Base-by-base conservation (phyloP, 2,329 filamentous ascomycete species). In the Orbilia blumenaviensis region DNA sequence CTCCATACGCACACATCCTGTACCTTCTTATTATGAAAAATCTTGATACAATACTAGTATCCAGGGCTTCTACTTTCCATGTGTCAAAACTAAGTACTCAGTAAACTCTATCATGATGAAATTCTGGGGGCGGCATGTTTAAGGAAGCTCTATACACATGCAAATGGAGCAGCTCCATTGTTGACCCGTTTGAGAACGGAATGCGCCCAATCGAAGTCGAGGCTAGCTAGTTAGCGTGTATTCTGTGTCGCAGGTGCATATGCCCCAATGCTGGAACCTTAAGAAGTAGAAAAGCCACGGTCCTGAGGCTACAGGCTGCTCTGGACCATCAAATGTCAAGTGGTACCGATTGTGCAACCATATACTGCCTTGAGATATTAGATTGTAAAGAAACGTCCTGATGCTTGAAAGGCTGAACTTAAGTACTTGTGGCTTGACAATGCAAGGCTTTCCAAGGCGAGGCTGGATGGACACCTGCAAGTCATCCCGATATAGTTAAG, bases 11-110 rank as follows among this genome's bases (percentile, higher is more conserved):
- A 10, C 5, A 34, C 29, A 10, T 34, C 29, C 5, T 56, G 62
- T 14, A 67, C 63, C 50, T 67, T 42, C 63, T 66, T 56, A 18
- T 50, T 42, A 14, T 42, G n/a, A 23, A 46, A n/a, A 9, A 3
- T 23, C 9, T 12, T 46, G 42, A 46, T 42, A 6, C 5, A 34
- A 6, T 34, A 10, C 5, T 5, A 46, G 42, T 6, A 9, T 21
- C 16, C 48, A 23, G 64, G 25, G n/a, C 56, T 52, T 25, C 48
- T 27, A 8, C 42, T 61, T 54, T 27, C 21, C 18, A 56, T 21
- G 29, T 56, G 32, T 56, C 52, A 56, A 36, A n/a, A n/a, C n/a
- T n/a, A n/a, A n/a, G n/a, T n/a, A n/a, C n/a, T n/a, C n/a, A n/a
- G n/a, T n/a, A n/a, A n/a, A n/a, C 2, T 56, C 10, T 38, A 56